phyloP scores from a whole-genome alignment of 805 yeast species.

The Suhomyces sp. region DNA sequence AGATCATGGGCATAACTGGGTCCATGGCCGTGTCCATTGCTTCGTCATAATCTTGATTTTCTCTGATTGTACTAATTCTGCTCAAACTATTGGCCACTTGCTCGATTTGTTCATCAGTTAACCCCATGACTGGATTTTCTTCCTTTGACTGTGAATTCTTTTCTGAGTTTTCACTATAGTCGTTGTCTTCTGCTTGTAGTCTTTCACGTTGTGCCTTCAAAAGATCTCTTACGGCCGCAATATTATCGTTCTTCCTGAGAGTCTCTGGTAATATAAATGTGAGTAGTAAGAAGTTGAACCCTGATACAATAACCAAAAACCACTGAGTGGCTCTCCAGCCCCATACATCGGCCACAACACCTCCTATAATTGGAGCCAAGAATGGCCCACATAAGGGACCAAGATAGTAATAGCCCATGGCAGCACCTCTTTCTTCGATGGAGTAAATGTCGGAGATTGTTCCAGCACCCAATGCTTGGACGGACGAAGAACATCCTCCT shows the following conservation, averaged over 20 bases:
- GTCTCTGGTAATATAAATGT: conserved; percentile 77
- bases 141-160: neutral
- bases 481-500: conserved; percentile 83
- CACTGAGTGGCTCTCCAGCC: conserved; percentile 92
- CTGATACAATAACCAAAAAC: conserved; percentile 71
- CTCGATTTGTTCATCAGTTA: conserved; percentile 24
- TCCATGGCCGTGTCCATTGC: conserved; percentile 40
- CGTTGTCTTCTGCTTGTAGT: conserved; percentile 10
- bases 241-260: conserved; percentile 58
- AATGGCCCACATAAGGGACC: conserved; percentile 84
- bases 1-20: conserved; percentile 37
- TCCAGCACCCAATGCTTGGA: conserved; percentile 89
- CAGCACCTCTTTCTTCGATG: conserved; percentile 69
- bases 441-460: conserved; percentile 73
- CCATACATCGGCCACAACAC: conserved; percentile 67
- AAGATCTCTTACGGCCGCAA: conserved; percentile 50
- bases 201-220: conserved; percentile 25
- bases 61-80: conserved; percentile 15
- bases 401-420: conserved; percentile 76
- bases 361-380: conserved; percentile 75
- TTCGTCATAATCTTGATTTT: conserved; percentile 9
- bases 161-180: neutral
- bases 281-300: conserved; percentile 48
- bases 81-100: conserved; percentile 36
- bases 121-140: neutral